Evolutionary conservation across 2,329 filamentous ascomycete species (phyloP), one percentile per base, ranked within the genome.

Genomic region (Cercospora berteroae): DNA sequence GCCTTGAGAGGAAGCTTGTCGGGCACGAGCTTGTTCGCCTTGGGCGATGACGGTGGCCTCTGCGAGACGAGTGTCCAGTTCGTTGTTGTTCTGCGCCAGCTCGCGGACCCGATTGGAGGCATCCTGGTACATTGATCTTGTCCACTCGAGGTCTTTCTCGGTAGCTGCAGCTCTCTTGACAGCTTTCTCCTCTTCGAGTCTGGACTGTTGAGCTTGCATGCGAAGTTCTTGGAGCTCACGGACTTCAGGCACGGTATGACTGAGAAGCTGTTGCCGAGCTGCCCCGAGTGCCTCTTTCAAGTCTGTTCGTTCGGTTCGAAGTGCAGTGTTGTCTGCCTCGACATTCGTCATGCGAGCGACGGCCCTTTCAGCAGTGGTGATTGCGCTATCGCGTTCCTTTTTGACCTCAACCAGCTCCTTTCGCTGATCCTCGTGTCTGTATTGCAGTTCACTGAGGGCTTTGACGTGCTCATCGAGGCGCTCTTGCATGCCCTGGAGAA

Each of bases 51-150:
- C 68, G n/a, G 74, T 63, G 3, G 75, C 71, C 2, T 64, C 60
- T 0, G 58, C 71, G 12, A 78, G 68, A 27, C 79, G 77, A 9
- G 73, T 74, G 62, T 80, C 79, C 2, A 89, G 80, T 7, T 80
- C 78, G 18, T 76, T 76, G 70, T 85, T 85, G 72, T 87, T 83
- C 1, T 78, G 73, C 20, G 79, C 77, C 2, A 87, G 77, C 16
- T 81, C 79, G 13, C 79, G 79, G 2, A 82, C 83, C 1, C 80
- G 76, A 33, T 82, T 81, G 8, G 86, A 87, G 0, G 85, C 83
- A 23, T 84, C 81, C 71, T 90, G 88, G 72, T 90, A 91, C 9
- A 83, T 80, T 4, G 82, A 81, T 62, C 86, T 84, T 12, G 83
- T 79, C 72, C 88, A 91, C 1, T 88, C 85, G 27, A 83, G 79